Conservation (phyloP, 2,329 filamentous ascomycete genomes). For the Aspergillus versicolor region DNA sequence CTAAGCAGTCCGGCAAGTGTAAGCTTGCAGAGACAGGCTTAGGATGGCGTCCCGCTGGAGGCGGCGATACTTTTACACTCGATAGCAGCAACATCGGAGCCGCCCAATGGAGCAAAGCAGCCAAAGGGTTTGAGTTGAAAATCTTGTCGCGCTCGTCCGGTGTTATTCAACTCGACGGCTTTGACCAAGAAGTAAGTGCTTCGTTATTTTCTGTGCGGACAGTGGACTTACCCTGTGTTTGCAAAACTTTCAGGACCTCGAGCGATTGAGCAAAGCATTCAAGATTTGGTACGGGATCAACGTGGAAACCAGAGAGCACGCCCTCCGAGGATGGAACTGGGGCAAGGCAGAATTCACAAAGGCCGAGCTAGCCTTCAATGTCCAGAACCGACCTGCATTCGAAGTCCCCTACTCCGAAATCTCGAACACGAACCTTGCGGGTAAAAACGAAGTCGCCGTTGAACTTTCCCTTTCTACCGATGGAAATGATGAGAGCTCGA, state of each 20-base stretch:
- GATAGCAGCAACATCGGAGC: conserved; percentile 80
- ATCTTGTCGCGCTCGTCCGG: conserved; percentile 80
- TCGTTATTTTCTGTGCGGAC: not conserved
- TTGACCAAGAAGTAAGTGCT: conserved; percentile 70
- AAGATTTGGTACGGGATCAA: conserved; percentile 97
- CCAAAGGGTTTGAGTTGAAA: conserved; percentile 91
- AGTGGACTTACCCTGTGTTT: not conserved
- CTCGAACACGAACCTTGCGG: conserved; percentile 94
- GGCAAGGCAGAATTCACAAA: conserved; percentile 97
- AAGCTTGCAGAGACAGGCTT: conserved; percentile 91
- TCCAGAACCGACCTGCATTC: conserved; percentile 93
- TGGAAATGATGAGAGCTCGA: conserved; percentile 71
- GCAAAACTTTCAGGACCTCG: conserved; percentile 67
- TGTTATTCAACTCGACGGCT: conserved; percentile 91
- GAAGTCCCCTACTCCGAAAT: conserved; percentile 97
- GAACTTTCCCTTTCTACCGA: conserved; percentile 81
- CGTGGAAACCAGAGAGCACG: conserved; percentile 90
- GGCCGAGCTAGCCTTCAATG: conserved; percentile 92
- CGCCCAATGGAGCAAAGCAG: conserved; percentile 92
- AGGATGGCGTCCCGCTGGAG: conserved; percentile 87
- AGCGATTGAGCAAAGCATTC: conserved; percentile 87
- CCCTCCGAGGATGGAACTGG: conserved; percentile 98
- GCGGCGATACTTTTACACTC: conserved; percentile 90
- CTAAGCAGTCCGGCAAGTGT: conserved; percentile 87
- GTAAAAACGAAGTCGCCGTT: conserved; percentile 95